Percentiles rank a stretch among this genome's conserved stretches.
These are phyloP conservation scores for Candida insectorum DNA, from an alignment of 805 yeast species.

Conservation along the genomic window DNA sequence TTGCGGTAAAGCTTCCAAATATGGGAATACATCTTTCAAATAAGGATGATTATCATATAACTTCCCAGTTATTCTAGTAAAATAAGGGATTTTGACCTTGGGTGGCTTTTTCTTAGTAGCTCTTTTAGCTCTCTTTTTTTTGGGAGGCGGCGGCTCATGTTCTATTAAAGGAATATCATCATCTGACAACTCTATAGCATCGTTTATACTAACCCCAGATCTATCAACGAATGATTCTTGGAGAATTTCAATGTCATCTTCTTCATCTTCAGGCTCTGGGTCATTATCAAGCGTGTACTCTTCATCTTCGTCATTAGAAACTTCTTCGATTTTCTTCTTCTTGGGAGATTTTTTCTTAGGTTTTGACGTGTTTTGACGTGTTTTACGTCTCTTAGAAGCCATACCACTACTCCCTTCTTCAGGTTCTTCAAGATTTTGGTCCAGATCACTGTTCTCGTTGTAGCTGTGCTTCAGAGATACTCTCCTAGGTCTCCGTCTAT, in stretches of 20 bases:
- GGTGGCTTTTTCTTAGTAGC: slow-evolving; percentile 25
- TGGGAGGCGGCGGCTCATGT: slow-evolving; percentile 11
- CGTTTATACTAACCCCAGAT: neutral
- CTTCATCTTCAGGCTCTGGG: slow-evolving; percentile 22
- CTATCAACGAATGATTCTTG: neutral
- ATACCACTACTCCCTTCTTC: slow-evolving; percentile 9
- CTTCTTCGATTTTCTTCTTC: slow-evolving; percentile 8
- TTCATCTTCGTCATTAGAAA: slow-evolving; percentile 19
- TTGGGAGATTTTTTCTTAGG: slow-evolving; percentile 7
- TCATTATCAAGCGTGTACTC: slow-evolving; percentile 14
- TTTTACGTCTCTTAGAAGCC: slow-evolving; percentile 10
- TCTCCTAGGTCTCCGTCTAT: slow-evolving; percentile 14
- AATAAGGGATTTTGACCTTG: slow-evolving; percentile 62
- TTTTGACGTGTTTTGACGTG: slow-evolving; percentile 12
- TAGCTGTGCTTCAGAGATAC: slow-evolving; percentile 15
- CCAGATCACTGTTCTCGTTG: slow-evolving; percentile 21
- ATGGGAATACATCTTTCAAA: slow-evolving; percentile 66
- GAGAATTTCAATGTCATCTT: slow-evolving; percentile 20
- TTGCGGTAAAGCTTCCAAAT: slow-evolving; percentile 45
- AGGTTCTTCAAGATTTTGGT: slow-evolving; percentile 14
- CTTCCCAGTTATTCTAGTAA: slow-evolving; percentile 63
- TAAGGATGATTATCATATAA: slow-evolving; percentile 79
- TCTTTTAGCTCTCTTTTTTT: slow-evolving; percentile 8
- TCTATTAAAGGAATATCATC: slow-evolving; percentile 23
- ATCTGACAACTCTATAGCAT: slow-evolving; percentile 7